Percentiles rank a stretch among this genome's conserved stretches.
phyloP scores from a whole-genome alignment of 2,329 filamentous ascomycete genomes.

The Graphilbum fragrans region DNA sequence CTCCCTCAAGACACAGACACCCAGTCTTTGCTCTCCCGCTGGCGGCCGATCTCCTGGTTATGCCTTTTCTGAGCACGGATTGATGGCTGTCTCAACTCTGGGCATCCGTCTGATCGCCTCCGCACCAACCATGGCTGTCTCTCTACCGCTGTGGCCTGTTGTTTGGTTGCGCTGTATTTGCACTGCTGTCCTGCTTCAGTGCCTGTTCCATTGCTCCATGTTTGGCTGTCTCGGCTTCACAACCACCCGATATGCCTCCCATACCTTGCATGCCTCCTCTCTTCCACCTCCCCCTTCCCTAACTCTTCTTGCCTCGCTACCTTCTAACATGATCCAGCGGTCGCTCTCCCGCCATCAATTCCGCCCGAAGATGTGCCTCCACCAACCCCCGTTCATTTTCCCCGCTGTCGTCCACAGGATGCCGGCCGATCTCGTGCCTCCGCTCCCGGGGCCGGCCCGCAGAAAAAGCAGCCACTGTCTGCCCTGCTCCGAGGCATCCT shows the following conservation, averaged over 20 bases:
- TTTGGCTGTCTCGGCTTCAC: not conserved
- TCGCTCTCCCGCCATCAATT: slow-evolving; percentile 12
- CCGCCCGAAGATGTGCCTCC: slow-evolving; percentile 41
- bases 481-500: slow-evolving; percentile 40
- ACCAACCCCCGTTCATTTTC: slow-evolving; percentile 41
- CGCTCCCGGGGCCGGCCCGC: not conserved
- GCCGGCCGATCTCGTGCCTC: slow-evolving; percentile 9
- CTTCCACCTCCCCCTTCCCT: not conserved
- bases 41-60: not conserved
- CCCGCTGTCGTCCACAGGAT: slow-evolving; percentile 24
- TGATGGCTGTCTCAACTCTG: too few species aligned
- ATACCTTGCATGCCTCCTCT: not conserved
- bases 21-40: not conserved
- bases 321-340: slow-evolving; percentile 4
- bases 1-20: not conserved
- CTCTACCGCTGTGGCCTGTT: not conserved
- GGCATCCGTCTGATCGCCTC: not conserved
- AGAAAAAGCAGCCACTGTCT: slow-evolving; percentile 25
- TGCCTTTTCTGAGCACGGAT: not conserved
- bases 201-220: not conserved
- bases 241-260: too few species aligned
- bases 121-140: not conserved
- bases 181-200: not conserved
- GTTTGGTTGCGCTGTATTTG: not conserved
- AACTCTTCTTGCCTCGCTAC: not conserved